phyloP scores from a whole-genome alignment of 345 rosid species.

The Moricandia moricandioides region DNA sequence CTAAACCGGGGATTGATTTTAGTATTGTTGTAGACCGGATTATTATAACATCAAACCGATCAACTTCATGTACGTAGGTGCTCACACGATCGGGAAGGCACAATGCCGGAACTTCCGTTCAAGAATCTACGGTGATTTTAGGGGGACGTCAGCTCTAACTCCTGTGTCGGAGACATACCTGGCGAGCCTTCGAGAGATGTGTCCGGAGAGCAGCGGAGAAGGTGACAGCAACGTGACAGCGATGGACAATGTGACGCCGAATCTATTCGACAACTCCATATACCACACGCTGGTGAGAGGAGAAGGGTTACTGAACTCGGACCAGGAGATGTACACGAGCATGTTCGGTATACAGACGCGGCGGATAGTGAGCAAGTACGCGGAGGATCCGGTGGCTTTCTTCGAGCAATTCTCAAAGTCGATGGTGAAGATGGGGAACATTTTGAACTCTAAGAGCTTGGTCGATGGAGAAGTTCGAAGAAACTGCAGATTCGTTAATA shows the following conservation, averaged over 20 bases:
- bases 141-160: conserved; percentile 42
- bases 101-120: conserved; percentile 61
- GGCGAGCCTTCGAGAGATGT: conserved; percentile 40
- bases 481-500: conserved; percentile 80
- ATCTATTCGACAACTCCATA: conserved; percentile 71
- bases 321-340: conserved; percentile 78
- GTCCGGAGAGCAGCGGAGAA: conserved; percentile 53
- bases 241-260: conserved; percentile 71
- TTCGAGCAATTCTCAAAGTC: conserved; percentile 78
- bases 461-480: conserved; percentile 71
- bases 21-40: background rate
- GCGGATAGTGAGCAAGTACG: conserved; percentile 59
- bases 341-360: conserved; percentile 55
- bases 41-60: background rate
- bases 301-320: conserved; percentile 72
- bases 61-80: conserved; percentile 42
- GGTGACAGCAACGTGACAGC: conserved; percentile 63
- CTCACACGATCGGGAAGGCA: conserved; percentile 89
- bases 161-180: conserved; percentile 43
- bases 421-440: conserved; percentile 90
- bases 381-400: conserved; percentile 59
- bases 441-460: conserved; percentile 58
- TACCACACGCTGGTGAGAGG: conserved; percentile 57
- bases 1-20: background rate
- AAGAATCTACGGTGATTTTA: conserved; percentile 61